phyloP scores from a whole-genome alignment of 2,329 filamentous ascomycete species.

The Stachybotrys echinatus region DNA sequence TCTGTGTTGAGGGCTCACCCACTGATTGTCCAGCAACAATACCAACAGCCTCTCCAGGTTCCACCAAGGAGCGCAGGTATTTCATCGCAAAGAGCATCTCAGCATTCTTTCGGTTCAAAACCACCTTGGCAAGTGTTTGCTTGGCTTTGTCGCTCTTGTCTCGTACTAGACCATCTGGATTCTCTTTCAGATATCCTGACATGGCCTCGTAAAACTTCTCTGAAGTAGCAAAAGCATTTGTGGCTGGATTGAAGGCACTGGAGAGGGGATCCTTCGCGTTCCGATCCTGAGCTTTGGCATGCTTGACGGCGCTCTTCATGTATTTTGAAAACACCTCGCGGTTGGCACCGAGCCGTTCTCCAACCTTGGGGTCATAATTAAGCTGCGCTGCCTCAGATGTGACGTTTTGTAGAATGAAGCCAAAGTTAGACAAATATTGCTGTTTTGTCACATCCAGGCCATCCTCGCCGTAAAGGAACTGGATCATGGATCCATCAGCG shows the following conservation, averaged over 20 bases:
- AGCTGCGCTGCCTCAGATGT: constrained; percentile 74
- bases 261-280: constrained; percentile 71
- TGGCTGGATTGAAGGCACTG: constrained; percentile 67
- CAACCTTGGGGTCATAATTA: constrained; percentile 52
- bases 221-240: constrained; percentile 79
- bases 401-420: constrained; percentile 84
- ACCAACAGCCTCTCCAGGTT: constrained; percentile 93
- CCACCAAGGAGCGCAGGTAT: constrained; percentile 85
- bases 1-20: constrained; percentile 95
- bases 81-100: constrained; percentile 85
- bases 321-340: constrained; percentile 63
- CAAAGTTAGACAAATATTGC: constrained; percentile 84
- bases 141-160: constrained; percentile 35
- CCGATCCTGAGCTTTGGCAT: constrained; percentile 49
- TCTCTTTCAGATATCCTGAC: constrained; percentile 72
- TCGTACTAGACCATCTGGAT: constrained; percentile 56
- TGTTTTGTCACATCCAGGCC: constrained; percentile 92
- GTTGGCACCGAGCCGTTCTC: constrained; percentile 41
- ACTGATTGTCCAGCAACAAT: constrained; percentile 96
- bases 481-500: constrained; percentile 85
- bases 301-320: constrained; percentile 77
- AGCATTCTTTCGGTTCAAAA: constrained; percentile 64
- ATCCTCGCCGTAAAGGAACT: constrained; percentile 96
- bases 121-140: constrained; percentile 24
- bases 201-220: constrained; percentile 75